A percentile compares a stretch with the other conserved stretches of the same genome.
Conservation (phyloP, 352 stramenopile species). For the Globisporangium parvum region DNA sequence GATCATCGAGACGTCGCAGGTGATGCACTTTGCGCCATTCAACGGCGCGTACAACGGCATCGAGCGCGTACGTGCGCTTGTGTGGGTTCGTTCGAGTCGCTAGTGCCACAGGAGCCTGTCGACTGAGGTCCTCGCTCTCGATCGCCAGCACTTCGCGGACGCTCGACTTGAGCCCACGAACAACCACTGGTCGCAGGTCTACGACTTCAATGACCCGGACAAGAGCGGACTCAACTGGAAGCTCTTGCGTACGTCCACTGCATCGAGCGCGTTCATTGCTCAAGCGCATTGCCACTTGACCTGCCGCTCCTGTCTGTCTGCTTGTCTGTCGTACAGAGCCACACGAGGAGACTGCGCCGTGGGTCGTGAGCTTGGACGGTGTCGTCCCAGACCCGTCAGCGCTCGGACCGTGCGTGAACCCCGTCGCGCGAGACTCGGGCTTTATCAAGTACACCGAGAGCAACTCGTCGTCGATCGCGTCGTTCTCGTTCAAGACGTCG, state of each 20-base stretch:
- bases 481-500: slow-evolving; percentile 63
- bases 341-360: slow-evolving; percentile 36
- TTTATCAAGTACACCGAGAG: slow-evolving; percentile 51
- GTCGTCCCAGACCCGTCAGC: slow-evolving; percentile 25
- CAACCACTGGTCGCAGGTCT: slow-evolving; percentile 89
- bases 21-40: slow-evolving; percentile 87
- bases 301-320: not conserved
- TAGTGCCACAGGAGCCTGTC: too few species aligned
- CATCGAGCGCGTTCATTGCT: not conserved
- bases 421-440: slow-evolving; percentile 45
- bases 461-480: slow-evolving; percentile 32
- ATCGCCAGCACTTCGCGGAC: slow-evolving; percentile 71
- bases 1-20: slow-evolving; percentile 88
- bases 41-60: slow-evolving; percentile 79
- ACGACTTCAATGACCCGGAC: slow-evolving; percentile 90
- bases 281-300: not conserved
- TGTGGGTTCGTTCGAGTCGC: not conserved
- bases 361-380: slow-evolving; percentile 43
- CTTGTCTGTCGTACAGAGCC: slow-evolving; percentile 16
- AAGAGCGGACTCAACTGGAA: slow-evolving; percentile 69
- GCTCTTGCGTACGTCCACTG: slow-evolving; percentile 38
- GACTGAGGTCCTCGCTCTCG: not conserved
- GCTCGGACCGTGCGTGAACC: slow-evolving; percentile 53
- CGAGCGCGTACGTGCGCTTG: slow-evolving; percentile 26
- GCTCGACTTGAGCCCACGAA: slow-evolving; percentile 73